Evolutionary conservation across 148 eudicot genomes (phyloP), one percentile per base, ranked within the genome.

Genomic region (Heliamphora exappendiculata): DNA sequence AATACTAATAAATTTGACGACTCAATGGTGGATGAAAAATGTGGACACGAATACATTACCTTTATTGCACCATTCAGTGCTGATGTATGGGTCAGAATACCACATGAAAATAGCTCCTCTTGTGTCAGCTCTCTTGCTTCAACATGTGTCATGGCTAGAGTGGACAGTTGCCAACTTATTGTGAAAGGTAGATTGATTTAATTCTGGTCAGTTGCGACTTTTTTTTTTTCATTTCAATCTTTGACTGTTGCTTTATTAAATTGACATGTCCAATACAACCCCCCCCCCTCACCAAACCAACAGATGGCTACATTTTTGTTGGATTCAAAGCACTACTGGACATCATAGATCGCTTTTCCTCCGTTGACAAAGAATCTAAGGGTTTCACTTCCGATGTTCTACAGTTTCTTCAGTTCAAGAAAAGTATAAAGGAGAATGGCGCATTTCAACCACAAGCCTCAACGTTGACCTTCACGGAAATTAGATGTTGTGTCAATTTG

Each of bases 41-140:
- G 78, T 67, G 80, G 53, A 44, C 59, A 59, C 44, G 76, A 68
- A 77, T 76, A 59, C 79, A 73, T 78, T 49, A 58, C 70, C 72
- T 84, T 93, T 65, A 66, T 93, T 73, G 80, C 87, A 34, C 81
- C 90, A 22, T 57, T 85, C 34, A 85, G 85, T 82, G 87, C 86
- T 79, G 91, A 95, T 87, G 51, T 91, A 41, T 93, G 94, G 97
- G 80, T 95, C 77, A 86, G 91, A 79, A 81, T 93, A 79, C 94
- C 97, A 8, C 59, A 24, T 67, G 88, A 84, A 51, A 78, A 39
- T 74, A 81, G 73, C 72, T 62, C 83, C 24, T 79, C 84, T 74
- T 47, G 28, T 71, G 20, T 64, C 67, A 75, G 82, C 77, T 59
- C 78, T 67, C 28, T 69, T 50, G 75, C 83, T 82, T 84, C 86